phyloP scores from a whole-genome alignment of 805 yeast genomes.

The Candida sphagnicola region DNA sequence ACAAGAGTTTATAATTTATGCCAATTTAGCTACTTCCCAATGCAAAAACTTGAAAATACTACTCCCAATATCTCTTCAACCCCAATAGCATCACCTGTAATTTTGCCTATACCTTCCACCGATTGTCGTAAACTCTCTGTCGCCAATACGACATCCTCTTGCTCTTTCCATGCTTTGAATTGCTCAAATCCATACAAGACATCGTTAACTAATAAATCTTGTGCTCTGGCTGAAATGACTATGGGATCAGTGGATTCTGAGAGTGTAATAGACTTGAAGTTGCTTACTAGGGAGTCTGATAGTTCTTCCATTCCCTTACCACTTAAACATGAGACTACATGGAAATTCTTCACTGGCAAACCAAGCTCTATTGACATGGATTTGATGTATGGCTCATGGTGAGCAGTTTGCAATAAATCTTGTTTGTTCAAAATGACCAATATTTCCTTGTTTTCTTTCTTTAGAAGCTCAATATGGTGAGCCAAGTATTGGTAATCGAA shows the following conservation, averaged over 20 bases:
- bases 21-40: conserved; percentile 61
- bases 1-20: background rate
- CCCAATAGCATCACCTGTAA: conserved; percentile 86
- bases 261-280: conserved; percentile 48
- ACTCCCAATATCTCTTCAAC: conserved; percentile 89
- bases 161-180: conserved; percentile 46
- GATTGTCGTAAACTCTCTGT: conserved; percentile 71
- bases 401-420: conserved; percentile 38
- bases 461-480: conserved; percentile 31
- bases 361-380: conserved; percentile 10
- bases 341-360: conserved; percentile 13
- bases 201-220: conserved; percentile 70
- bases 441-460: conserved; percentile 26
- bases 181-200: conserved; percentile 72
- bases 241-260: conserved; percentile 60
- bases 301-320: conserved; percentile 54
- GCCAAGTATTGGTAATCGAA: conserved; percentile 32
- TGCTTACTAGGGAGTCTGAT: conserved; percentile 32
- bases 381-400: conserved; percentile 11
- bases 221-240: conserved; percentile 68
- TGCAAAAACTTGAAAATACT: conserved; percentile 88
- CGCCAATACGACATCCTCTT: conserved; percentile 74
- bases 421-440: conserved; percentile 55
- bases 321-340: conserved; percentile 56
- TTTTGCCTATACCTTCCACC: conserved; percentile 83